These are phyloP conservation scores for Ascochyta koolunga DNA, from an alignment of 2,329 filamentous ascomycete species.

Conservation along the genomic window DNA sequence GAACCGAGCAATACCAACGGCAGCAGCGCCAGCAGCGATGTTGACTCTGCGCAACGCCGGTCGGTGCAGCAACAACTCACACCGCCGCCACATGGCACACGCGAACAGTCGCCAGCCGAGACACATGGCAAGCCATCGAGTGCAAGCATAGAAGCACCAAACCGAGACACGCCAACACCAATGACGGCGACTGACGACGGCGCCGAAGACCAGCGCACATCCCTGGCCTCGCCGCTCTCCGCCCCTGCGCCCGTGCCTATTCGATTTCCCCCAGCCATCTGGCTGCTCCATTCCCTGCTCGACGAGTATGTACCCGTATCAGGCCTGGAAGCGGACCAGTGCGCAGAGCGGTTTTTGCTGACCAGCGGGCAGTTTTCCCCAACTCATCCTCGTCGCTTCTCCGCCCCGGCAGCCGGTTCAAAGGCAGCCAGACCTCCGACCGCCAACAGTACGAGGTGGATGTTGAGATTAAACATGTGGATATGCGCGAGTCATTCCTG, in stretches of 20 bases:
- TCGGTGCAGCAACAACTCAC: conserved; percentile 40
- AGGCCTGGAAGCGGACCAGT: background rate
- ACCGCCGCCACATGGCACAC: conserved; percentile 34
- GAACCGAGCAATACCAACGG: conserved; percentile 41
- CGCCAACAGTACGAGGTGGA: conserved; percentile 93
- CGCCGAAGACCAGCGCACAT: conserved; percentile 41
- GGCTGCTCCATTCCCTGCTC: conserved; percentile 41
- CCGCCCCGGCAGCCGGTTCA: conserved; percentile 84
- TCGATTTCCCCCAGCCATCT: conserved; percentile 35
- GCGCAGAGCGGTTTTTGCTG: conserved; percentile 18
- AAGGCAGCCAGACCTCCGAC: conserved; percentile 91
- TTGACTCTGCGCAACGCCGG: conserved; percentile 12
- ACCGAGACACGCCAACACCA: conserved; percentile 47
- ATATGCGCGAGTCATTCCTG: conserved; percentile 90
- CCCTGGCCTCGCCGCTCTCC: conserved; percentile 43
- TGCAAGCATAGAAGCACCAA: conserved; percentile 41
- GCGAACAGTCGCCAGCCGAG: conserved; percentile 33
- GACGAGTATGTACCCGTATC: conserved; percentile 38
- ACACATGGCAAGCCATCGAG: conserved; percentile 39
- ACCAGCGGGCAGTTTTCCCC: conserved; percentile 66
- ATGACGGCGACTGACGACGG: conserved; percentile 46
- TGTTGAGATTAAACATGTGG: conserved; percentile 95
- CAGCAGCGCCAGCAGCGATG: conserved; percentile 22
- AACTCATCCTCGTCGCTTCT: conserved; percentile 85
- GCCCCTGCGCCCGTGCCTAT: conserved; percentile 27